Evolutionary conservation across 1,284 basidiomycete species (phyloP).

Genomic region (Ceratorhiza oryzae-sativae): DNA sequence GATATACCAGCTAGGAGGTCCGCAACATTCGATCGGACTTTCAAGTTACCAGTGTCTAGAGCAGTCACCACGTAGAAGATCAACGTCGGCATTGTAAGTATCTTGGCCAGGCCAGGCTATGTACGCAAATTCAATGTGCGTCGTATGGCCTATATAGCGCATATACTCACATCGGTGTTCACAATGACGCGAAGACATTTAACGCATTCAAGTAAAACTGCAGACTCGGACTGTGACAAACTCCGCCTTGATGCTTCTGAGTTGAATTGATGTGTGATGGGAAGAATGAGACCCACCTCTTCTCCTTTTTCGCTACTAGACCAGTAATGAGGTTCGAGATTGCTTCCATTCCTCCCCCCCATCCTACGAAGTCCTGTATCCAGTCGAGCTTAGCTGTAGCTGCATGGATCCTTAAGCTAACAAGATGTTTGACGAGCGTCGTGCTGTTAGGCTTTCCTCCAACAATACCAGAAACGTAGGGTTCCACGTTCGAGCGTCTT

Average conservation of each 20-base stretch:
- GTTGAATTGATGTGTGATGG: not conserved
- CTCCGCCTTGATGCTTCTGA: constrained; percentile 42
- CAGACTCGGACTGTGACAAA: constrained; percentile 70
- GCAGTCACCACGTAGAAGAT: constrained; percentile 78
- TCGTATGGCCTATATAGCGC: not conserved
- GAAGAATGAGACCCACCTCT: constrained; percentile 46
- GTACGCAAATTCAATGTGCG: constrained; percentile 17
- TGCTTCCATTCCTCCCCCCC: constrained; percentile 70
- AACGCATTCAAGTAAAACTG: constrained; percentile 72
- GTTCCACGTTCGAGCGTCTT: not conserved
- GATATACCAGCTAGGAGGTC: constrained; percentile 87
- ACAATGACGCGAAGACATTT: constrained; percentile 83
- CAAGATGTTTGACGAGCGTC: constrained; percentile 77
- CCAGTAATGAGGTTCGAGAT: constrained; percentile 64
- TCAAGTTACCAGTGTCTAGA: constrained; percentile 66
- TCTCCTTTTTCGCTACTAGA: constrained; percentile 69
- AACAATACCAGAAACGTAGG: constrained; percentile 48
- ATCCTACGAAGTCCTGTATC: constrained; percentile 76
- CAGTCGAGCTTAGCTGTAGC: constrained; percentile 82
- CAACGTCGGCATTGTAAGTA: constrained; percentile 69
- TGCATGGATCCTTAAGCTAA: constrained; percentile 84
- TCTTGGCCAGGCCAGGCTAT: constrained; percentile 75
- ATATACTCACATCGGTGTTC: constrained; percentile 76
- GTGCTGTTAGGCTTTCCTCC: constrained; percentile 58
- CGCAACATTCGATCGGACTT: constrained; percentile 73